These are phyloP conservation scores for Calonectria henricotiae DNA, from an alignment of 2,329 filamentous ascomycete species.

Conservation along the genomic window DNA sequence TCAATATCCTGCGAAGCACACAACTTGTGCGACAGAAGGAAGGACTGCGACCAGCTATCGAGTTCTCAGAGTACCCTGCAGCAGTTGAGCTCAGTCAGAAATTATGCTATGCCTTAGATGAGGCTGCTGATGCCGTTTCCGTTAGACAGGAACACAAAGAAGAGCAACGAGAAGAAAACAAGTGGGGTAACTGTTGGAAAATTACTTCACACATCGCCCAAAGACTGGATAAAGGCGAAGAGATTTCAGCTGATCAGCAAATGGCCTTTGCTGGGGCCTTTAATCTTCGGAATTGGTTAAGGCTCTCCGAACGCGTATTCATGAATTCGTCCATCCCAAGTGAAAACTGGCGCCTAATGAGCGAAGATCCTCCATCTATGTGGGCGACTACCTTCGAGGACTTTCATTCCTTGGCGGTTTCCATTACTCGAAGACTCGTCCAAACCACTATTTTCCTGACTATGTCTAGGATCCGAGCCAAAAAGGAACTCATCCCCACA, in stretches of 20 bases:
- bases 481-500: conserved; percentile 54
- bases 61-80: conserved; percentile 75
- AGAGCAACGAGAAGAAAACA: conserved; percentile 71
- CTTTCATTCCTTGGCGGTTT: conserved; percentile 79
- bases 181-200: conserved; percentile 79
- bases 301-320: conserved; percentile 78
- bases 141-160: conserved; percentile 77
- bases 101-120: conserved; percentile 78
- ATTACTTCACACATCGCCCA: conserved; percentile 66
- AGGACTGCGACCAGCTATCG: conserved; percentile 56
- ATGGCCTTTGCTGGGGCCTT: conserved; percentile 73
- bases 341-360: conserved; percentile 78
- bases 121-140: conserved; percentile 77
- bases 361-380: conserved; percentile 78
- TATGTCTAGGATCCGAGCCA: conserved; percentile 77
- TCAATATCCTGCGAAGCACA: conserved; percentile 74
- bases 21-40: conserved; percentile 61
- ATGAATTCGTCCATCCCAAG: conserved; percentile 79
- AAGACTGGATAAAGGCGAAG: conserved; percentile 50
- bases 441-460: conserved; percentile 80
- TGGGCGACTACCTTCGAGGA: conserved; percentile 84
- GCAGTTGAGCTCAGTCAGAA: conserved; percentile 80
- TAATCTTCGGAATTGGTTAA: conserved; percentile 73
- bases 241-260: conserved; percentile 45
- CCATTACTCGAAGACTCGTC: conserved; percentile 80